A percentile compares a stretch with the other conserved stretches of the same genome.
phyloP scores from a whole-genome alignment of 306 rosid species.

The Mimosa pudica region DNA sequence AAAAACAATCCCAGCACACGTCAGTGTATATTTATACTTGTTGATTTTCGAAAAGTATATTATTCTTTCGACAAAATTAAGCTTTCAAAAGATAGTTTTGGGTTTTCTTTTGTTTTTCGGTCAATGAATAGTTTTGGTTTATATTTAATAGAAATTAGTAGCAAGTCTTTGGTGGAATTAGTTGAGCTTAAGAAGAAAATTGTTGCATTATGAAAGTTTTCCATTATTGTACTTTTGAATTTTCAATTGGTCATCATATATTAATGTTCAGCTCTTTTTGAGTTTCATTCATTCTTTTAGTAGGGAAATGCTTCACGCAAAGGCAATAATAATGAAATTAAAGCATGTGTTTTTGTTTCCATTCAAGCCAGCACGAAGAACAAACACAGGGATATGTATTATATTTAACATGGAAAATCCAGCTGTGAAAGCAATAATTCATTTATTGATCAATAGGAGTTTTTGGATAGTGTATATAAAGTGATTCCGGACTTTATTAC shows the following conservation, averaged over 20 bases:
- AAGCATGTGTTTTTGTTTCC: neutral
- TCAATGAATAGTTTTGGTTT: neutral
- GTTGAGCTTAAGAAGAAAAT: neutral
- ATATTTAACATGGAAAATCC: neutral
- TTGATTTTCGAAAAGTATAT: neutral
- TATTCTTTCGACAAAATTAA: neutral
- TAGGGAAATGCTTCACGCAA: slow-evolving; percentile 34
- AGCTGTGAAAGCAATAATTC: neutral
- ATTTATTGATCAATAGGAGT: too few relatives aligned
- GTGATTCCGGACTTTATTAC: neutral
- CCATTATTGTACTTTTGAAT: neutral
- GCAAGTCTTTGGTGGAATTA: neutral
- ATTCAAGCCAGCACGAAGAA: neutral
- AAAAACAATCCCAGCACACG: too few relatives aligned
- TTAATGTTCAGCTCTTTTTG: slow-evolving; percentile 14
- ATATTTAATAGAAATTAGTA: too few relatives aligned
- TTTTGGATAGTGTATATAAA: neutral
- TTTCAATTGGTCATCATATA: neutral
- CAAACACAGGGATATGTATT: neutral
- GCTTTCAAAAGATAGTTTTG: neutral
- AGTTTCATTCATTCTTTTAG: slow-evolving; percentile 8
- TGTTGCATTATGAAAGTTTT: neutral
- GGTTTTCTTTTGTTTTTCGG: neutral
- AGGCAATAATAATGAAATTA: slow-evolving; percentile 4
- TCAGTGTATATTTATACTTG: too few relatives aligned